These are phyloP conservation scores for Ustilago bromivora DNA, from an alignment of 1,284 basidiomycete species.

Conservation along the genomic window DNA sequence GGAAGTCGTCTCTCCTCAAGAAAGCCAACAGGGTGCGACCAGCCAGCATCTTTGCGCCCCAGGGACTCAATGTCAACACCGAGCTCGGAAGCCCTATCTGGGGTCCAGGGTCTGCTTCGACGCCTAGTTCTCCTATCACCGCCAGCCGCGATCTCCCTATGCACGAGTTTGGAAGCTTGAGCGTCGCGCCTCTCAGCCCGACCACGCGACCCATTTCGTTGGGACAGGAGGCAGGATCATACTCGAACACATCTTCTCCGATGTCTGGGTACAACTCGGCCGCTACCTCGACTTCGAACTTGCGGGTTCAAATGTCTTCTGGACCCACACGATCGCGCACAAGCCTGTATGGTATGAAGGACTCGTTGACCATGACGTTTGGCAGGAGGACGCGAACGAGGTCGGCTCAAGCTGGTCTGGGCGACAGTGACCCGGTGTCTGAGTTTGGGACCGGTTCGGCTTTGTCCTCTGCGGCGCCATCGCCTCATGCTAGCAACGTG, in stretches of 20 bases:
- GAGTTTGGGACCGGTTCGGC: constrained; percentile 26
- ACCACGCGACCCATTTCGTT: constrained; percentile 15
- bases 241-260: constrained; percentile 44
- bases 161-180: constrained; percentile 41
- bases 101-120: constrained; percentile 34
- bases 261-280: constrained; percentile 30
- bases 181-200: constrained; percentile 25
- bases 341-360: constrained; percentile 45
- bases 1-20: constrained; percentile 48
- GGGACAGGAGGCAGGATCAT: constrained; percentile 11
- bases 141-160: constrained; percentile 25
- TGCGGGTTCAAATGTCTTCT: constrained; percentile 16
- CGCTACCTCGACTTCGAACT: constrained; percentile 27
- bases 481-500: constrained; percentile 35
- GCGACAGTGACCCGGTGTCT: constrained; percentile 12
- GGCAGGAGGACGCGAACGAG: constrained; percentile 29
- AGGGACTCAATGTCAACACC: constrained; percentile 35
- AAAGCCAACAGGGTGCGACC: constrained; percentile 46
- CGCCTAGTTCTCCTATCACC: constrained; percentile 38
- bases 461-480: constrained; percentile 26
- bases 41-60: constrained; percentile 41
- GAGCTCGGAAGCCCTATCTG: constrained; percentile 37
- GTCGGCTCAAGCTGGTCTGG: constrained; percentile 30
- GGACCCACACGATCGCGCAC: constrained; percentile 31
- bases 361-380: constrained; percentile 46